phyloP scores from a whole-genome alignment of 768 basidiomycete species.

The Trametes elegans region DNA sequence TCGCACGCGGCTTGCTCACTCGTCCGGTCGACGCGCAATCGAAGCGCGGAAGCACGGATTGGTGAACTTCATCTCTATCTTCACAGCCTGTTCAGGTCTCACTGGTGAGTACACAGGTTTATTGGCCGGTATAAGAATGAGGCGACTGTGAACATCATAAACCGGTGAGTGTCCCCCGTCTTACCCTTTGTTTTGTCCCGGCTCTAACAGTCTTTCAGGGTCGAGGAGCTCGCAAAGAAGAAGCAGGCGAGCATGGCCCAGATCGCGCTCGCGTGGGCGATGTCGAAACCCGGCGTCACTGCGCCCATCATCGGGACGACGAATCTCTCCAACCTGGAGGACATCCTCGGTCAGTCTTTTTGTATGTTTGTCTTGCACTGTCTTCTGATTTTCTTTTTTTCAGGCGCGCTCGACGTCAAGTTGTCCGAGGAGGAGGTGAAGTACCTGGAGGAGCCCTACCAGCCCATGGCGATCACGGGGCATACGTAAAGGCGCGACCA shows the following conservation, averaged over 20 bases:
- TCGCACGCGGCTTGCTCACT: slow-evolving; percentile 35
- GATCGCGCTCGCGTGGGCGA: slow-evolving; percentile 37
- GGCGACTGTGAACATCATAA: slow-evolving; percentile 13
- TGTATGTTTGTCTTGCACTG: neutral
- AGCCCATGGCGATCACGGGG: slow-evolving; percentile 34
- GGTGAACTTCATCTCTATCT: slow-evolving; percentile 9
- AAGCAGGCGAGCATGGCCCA: slow-evolving; percentile 42
- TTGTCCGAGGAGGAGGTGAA: slow-evolving; percentile 57
- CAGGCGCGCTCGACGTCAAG: slow-evolving; percentile 45
- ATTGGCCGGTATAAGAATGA: slow-evolving; percentile 5
- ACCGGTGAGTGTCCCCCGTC: neutral
- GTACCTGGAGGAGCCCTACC: slow-evolving; percentile 54
- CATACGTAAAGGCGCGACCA: neutral
- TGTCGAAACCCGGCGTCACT: slow-evolving; percentile 31
- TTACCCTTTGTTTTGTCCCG: neutral
- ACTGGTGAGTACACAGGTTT: neutral
- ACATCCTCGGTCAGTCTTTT: slow-evolving; percentile 30
- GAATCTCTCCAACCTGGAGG: slow-evolving; percentile 34
- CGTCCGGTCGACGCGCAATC: slow-evolving; percentile 29
- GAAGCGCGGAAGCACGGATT: slow-evolving; percentile 25
- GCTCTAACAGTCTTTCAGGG: neutral
- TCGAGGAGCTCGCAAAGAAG: slow-evolving; percentile 42
- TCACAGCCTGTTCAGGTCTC: neutral
- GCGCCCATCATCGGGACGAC: slow-evolving; percentile 45
- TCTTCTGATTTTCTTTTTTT: neutral